Base-by-base conservation (phyloP, 192 early-diverging fungal genomes). In the Mortierella hygrophila region DNA sequence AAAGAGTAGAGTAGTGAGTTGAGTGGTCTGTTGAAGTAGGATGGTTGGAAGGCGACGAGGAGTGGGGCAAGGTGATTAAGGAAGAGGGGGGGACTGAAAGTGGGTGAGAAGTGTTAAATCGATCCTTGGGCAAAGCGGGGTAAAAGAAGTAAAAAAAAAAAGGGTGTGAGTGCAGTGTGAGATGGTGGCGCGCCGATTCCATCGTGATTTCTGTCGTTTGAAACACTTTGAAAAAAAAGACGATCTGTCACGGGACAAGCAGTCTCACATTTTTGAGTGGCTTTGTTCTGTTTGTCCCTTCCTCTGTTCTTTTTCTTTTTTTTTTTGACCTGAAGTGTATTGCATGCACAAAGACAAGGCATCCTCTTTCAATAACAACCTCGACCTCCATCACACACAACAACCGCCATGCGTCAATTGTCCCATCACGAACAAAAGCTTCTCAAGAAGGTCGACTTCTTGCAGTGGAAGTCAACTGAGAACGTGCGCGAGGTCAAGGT, bases 341-440 rank as follows among this genome's bases (percentile, higher is more conserved):
- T 35, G 4, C 13, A 23, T 6, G 38, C 23, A 16, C 32, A 68
- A 4, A n/a, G 38, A 23, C 69, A 70, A 40, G 35, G 35, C 69
- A 70, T 70, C 38, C 40, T 41, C 40, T 42, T 41, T 13, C 16
- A 52, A 5, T 16, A 52, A 52, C 49, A 18, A 20, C 16, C 49
- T 42, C 40, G 21, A 38, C 41, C 6, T 35, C 38, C 41, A 65
- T 65, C 60, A 65, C 29, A 2, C 60, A 26, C 55, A 55, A 23
- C 47, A 49, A 11, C n/a, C 55, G 55, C 68, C 73, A 91, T 93
- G 88, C 90, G 96, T 82, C 92, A 97, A 87, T 89, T 99, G 79
- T 96, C 98, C 80, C 94, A 94, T 92, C 97, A 99, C 92, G 98
- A 99, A 90, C 92, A 97, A 88, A 99, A 98, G 91, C 93, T 99